Conservation (phyloP, 2,329 filamentous ascomycete genomes). For the Phaeosphaeria sp. region DNA sequence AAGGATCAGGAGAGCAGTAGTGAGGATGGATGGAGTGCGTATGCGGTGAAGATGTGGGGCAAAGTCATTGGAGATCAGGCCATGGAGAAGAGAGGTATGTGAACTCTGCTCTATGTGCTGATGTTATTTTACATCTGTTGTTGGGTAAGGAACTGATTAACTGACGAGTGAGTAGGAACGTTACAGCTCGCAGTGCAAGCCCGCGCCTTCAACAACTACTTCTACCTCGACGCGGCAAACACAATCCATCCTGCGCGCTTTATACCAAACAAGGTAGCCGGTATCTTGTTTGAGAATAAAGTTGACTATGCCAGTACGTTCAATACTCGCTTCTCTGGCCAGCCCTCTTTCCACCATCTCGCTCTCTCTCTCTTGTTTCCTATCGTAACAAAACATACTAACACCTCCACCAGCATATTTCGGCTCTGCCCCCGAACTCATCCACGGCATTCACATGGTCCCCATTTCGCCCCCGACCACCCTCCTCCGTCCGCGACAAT, state of each 20-base stretch:
- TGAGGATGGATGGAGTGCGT: constrained; percentile 79
- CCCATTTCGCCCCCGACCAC: constrained; percentile 73
- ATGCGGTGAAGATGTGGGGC: constrained; percentile 95
- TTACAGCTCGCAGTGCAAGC: constrained; percentile 82
- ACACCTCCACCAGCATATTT: constrained; percentile 68
- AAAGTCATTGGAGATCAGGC: constrained; percentile 74
- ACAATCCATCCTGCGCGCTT: constrained; percentile 76
- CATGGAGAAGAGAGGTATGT: constrained; percentile 71
- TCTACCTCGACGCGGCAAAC: constrained; percentile 77
- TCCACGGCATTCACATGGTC: constrained; percentile 83
- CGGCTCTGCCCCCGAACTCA: constrained; percentile 67
- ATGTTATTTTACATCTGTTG: no score
- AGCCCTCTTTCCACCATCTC: constrained; percentile 72
- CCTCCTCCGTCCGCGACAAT: constrained; percentile 69
- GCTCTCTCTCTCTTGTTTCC: constrained; percentile 35
- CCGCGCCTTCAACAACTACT: constrained; percentile 78
- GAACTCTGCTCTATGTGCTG: neutral
- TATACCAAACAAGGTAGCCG: constrained; percentile 75
- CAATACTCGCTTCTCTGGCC: neutral
- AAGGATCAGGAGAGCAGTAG: constrained; percentile 83
- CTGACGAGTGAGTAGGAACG: constrained; percentile 60
- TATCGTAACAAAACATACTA: no score
- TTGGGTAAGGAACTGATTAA: neutral
- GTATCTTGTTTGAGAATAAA: constrained; percentile 90
- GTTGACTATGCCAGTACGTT: constrained; percentile 87